Percentiles rank a stretch among this genome's conserved stretches.
These are phyloP conservation scores for Penicillium roqueforti DNA, from an alignment of 495 filamentous ascomycete species.

Conservation along the genomic window DNA sequence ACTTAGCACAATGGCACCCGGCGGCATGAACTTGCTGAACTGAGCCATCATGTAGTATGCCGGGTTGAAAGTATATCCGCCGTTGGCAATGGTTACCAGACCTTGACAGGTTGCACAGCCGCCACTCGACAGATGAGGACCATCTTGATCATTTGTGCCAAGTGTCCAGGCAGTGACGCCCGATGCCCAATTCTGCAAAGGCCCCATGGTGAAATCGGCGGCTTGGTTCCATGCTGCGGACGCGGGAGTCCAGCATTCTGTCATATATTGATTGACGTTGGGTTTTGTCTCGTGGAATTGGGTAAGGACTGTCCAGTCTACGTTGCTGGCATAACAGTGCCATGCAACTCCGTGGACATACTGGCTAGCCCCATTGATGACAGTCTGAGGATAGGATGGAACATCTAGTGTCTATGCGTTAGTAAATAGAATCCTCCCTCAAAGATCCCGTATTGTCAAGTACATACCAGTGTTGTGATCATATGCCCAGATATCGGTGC, in stretches of 20 bases:
- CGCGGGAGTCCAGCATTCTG: conserved; percentile 53
- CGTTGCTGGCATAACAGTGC: conserved; percentile 51
- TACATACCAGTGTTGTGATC: conserved; percentile 53
- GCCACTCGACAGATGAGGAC: conserved; percentile 47
- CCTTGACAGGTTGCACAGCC: conserved; percentile 49
- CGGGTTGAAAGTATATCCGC: conserved; percentile 41
- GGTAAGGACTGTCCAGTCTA: conserved; percentile 49
- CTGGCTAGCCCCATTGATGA: conserved; percentile 38
- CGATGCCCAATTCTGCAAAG: conserved; percentile 54
- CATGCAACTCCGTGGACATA: conserved; percentile 49
- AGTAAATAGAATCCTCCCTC: background rate
- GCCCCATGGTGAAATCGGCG: conserved; percentile 51
- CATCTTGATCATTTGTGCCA: conserved; percentile 47
- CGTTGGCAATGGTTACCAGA: conserved; percentile 44
- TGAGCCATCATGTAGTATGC: conserved; percentile 58
- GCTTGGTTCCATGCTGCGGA: conserved; percentile 46
- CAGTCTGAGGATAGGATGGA: conserved; percentile 43
- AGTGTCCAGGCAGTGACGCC: conserved; percentile 53
- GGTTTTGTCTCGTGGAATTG: conserved; percentile 47
- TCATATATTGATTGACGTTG: conserved; percentile 51
- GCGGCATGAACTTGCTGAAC: conserved; percentile 54
- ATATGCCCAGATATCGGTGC: conserved; percentile 50
- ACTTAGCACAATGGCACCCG: conserved; percentile 43
- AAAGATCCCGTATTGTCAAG: background rate
- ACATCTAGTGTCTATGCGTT: conserved; percentile 18